These are phyloP conservation scores for Populus hybrid DNA, from an alignment of 441 rosid species.

Conservation along the genomic window DNA sequence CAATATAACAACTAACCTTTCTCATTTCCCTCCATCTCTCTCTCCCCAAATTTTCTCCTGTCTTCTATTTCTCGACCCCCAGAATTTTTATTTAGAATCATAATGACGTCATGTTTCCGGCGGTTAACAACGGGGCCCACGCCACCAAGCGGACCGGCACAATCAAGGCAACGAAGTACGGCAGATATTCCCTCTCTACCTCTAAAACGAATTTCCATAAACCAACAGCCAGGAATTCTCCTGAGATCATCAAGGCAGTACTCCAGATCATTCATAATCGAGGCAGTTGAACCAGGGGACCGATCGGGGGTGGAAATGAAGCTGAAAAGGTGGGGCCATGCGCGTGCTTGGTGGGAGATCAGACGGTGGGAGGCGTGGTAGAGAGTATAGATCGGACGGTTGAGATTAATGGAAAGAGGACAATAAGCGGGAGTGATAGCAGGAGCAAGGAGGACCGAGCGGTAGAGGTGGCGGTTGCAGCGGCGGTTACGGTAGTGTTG, in stretches of 20 bases:
- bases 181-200: conserved; percentile 26
- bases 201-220: conserved; percentile 17
- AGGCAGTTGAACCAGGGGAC: conserved; percentile 33
- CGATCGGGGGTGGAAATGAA: conserved; percentile 37
- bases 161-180: conserved; percentile 21
- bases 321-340: not conserved
- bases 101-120: conserved; percentile 54
- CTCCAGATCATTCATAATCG: conserved; percentile 23
- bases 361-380: not conserved
- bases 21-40: not conserved
- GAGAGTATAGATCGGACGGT: conserved; percentile 21
- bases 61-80: not conserved
- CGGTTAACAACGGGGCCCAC: conserved; percentile 38
- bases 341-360: not conserved
- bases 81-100: not conserved
- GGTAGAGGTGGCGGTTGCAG: conserved; percentile 59
- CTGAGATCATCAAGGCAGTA: conserved; percentile 29
- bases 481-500: conserved; percentile 59
- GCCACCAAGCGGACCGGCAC: conserved; percentile 16
- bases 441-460: conserved; percentile 26
- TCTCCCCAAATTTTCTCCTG: not conserved
- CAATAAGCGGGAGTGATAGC: not conserved
- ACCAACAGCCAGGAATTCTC: conserved; percentile 28
- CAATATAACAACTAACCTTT: not conserved
- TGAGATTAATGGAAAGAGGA: conserved; percentile 25